Conservation (phyloP, 805 yeast species). For the Candida nemodendra region DNA sequence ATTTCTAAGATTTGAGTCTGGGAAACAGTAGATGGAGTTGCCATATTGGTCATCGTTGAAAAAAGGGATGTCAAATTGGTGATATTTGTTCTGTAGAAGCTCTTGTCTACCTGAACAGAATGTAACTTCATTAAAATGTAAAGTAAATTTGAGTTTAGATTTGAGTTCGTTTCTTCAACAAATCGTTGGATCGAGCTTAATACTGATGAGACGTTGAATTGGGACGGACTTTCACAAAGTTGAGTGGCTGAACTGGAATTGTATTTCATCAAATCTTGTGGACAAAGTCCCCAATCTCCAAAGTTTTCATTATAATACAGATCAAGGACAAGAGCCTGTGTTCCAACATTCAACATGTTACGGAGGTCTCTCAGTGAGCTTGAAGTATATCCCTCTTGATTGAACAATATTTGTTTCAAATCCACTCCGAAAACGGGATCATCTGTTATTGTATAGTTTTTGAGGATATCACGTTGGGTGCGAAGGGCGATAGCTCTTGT, state of each 20-base stretch:
- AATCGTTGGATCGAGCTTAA: slow-evolving; percentile 33
- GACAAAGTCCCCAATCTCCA: slow-evolving; percentile 56
- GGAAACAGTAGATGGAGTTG: slow-evolving; percentile 6
- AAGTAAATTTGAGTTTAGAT: slow-evolving; percentile 44
- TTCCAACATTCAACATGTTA: slow-evolving; percentile 42
- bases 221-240: slow-evolving; percentile 13
- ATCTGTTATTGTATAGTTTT: slow-evolving; percentile 40
- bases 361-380: slow-evolving; percentile 30
- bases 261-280: slow-evolving; percentile 37
- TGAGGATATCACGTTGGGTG: slow-evolving; percentile 47
- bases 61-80: slow-evolving; percentile 6
- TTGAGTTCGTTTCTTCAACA: slow-evolving; percentile 42
- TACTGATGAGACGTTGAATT: slow-evolving; percentile 27
- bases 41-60: slow-evolving; percentile 1
- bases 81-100: slow-evolving; percentile 10
- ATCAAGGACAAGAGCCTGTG: slow-evolving; percentile 49
- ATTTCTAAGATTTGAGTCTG: too few species aligned
- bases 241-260: slow-evolving; percentile 11
- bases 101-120: slow-evolving; percentile 13
- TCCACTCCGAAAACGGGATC: slow-evolving; percentile 40
- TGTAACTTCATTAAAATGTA: slow-evolving; percentile 39
- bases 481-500: slow-evolving; percentile 36
- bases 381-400: slow-evolving; percentile 31
- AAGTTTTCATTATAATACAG: slow-evolving; percentile 52
- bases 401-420: slow-evolving; percentile 33